These are phyloP conservation scores for Spirogloea muscicola DNA, from an alignment of 139 green algal species.

Conservation along the genomic window DNA sequence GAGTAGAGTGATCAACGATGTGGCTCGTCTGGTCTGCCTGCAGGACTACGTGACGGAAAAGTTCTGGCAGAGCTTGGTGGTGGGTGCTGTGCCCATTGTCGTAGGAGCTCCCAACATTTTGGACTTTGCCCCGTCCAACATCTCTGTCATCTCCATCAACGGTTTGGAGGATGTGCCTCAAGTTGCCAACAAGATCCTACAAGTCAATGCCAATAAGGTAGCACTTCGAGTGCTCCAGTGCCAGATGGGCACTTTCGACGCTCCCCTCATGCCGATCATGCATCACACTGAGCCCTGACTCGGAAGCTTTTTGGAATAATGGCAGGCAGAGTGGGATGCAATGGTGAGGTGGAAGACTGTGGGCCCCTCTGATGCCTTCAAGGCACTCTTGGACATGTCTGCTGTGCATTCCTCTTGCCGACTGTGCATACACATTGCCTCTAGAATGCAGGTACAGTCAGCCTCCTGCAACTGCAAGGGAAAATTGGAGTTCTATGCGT, in stretches of 20 bases:
- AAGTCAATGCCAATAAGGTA: not conserved
- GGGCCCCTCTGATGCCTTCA: constrained; percentile 19
- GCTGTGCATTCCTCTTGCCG: constrained; percentile 44
- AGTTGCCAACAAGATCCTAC: constrained; percentile 11
- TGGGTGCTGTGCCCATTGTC: constrained; percentile 34
- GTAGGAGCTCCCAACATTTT: constrained; percentile 40
- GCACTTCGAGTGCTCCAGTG: too few relatives aligned
- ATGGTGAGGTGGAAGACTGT: constrained; percentile 39
- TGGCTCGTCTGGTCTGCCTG: too few relatives aligned
- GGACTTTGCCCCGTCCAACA: constrained; percentile 17
- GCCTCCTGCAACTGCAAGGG: too few relatives aligned
- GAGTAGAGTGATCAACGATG: too few relatives aligned
- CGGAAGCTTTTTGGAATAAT: too few relatives aligned
- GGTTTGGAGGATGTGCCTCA: constrained; percentile 7
- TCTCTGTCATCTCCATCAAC: constrained; percentile 33
- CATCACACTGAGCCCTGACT: too few relatives aligned
- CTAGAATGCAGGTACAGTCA: constrained; percentile 11
- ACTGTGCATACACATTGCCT: constrained; percentile 35
- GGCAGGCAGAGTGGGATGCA: constrained; percentile 19
- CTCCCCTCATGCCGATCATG: too few relatives aligned
- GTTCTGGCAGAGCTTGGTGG: constrained; percentile 32
- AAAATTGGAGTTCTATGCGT: not conserved
- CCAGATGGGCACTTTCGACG: too few relatives aligned
- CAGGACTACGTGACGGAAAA: constrained; percentile 48
- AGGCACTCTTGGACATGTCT: constrained; percentile 26